A percentile compares a stretch with the other conserved stretches of the same genome.
These are phyloP conservation scores for Meyerozyma elateridarum DNA, from an alignment of 1,139 yeast species.

Conservation along the genomic window DNA sequence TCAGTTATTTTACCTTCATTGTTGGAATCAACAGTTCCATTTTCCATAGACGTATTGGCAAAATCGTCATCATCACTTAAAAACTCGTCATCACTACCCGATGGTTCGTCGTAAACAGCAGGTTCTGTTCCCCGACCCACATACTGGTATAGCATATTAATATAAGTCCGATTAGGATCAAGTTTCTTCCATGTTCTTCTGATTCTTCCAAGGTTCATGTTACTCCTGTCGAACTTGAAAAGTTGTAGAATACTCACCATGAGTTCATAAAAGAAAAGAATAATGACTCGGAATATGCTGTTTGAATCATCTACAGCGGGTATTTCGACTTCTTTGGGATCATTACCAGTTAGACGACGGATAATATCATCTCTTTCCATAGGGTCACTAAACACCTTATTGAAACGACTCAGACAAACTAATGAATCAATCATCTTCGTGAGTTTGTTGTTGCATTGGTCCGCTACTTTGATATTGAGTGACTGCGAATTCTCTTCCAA, in stretches of 20 bases:
- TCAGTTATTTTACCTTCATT: too few species aligned
- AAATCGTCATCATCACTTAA: conserved; percentile 9
- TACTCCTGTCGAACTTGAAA: conserved; percentile 33
- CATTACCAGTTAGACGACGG: conserved; percentile 21
- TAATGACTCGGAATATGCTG: conserved; percentile 19
- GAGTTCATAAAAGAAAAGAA: conserved; percentile 30
- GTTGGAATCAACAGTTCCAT: too few species aligned
- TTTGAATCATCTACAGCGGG: neutral
- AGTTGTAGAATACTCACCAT: conserved; percentile 26
- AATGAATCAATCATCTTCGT: conserved; percentile 31
- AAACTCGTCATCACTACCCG: neutral
- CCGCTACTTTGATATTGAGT: conserved; percentile 40
- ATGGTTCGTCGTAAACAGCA: neutral
- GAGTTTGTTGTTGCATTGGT: conserved; percentile 26
- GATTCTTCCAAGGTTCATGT: conserved; percentile 44
- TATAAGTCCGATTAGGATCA: conserved; percentile 41
- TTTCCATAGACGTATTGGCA: conserved; percentile 6
- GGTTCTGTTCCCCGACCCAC: conserved; percentile 34
- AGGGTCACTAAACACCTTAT: conserved; percentile 25
- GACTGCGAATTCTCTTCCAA: conserved; percentile 61
- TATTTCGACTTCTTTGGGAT: conserved; percentile 4
- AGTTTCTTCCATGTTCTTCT: conserved; percentile 39
- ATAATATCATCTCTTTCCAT: conserved; percentile 28
- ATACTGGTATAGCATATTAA: conserved; percentile 33
- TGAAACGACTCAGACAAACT: conserved; percentile 31